Conservation (phyloP, 2,329 filamentous ascomycete species). For the Fulvia fulva region DNA sequence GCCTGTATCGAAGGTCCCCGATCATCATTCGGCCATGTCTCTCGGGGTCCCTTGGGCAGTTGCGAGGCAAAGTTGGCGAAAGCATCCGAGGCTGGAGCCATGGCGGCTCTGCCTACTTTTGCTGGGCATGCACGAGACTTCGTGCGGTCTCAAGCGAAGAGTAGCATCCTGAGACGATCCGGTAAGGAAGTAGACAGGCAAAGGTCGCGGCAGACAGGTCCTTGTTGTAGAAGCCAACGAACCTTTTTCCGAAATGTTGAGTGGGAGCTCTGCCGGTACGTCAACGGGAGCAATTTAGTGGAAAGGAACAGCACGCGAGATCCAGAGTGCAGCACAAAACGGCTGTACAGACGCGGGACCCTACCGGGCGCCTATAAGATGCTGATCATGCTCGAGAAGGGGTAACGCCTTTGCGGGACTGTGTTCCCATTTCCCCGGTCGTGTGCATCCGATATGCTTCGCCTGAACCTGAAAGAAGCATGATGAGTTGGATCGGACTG, state of each 20-base stretch:
- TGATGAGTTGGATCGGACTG: not conserved
- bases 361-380: not conserved
- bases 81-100: not conserved
- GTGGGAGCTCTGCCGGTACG: not conserved
- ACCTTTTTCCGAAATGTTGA: not conserved
- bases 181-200: not conserved
- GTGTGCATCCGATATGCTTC: not conserved
- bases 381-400: not conserved
- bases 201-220: not conserved
- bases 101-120: not conserved
- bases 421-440: not conserved
- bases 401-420: not conserved
- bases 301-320: not conserved
- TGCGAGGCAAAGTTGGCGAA: not conserved
- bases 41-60: not conserved
- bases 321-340: not conserved
- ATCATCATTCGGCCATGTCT: slow-evolving; percentile 2
- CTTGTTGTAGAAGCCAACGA: not conserved
- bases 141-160: not conserved
- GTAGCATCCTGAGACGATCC: not conserved
- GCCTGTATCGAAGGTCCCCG: slow-evolving; percentile 10
- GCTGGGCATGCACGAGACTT: not conserved
- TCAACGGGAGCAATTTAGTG: not conserved
- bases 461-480: not conserved
- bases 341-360: not conserved